A percentile compares a stretch with the other conserved stretches of the same genome.
Evolutionary conservation across 768 basidiomycete genomes (phyloP).

Genomic region (Lepiota venenata): DNA sequence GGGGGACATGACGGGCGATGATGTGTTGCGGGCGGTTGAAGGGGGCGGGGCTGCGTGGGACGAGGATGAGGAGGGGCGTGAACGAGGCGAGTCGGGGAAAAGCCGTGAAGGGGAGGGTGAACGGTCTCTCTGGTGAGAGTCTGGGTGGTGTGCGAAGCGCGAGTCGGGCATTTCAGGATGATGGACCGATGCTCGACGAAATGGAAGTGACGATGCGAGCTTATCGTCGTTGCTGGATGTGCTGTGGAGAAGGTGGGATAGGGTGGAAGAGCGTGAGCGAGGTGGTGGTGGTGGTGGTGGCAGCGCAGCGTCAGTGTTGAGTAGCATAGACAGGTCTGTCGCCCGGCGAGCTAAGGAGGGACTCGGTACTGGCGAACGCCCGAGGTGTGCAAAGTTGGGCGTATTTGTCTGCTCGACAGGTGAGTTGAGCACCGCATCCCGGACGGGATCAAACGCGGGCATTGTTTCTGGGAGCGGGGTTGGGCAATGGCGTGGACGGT

Average conservation of each 20-base stretch:
- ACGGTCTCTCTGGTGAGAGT: constrained; percentile 5
- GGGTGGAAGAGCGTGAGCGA: constrained; percentile 36
- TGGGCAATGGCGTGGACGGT: not conserved
- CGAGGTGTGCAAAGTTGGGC: constrained; percentile 20
- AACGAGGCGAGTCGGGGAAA: constrained; percentile 23
- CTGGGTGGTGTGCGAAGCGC: constrained; percentile 12
- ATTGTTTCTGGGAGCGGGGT: constrained; percentile 26
- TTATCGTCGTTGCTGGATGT: constrained; percentile 28
- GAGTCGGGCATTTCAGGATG: constrained; percentile 14
- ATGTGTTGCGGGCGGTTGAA: constrained; percentile 18
- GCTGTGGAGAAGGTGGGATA: constrained; percentile 37
- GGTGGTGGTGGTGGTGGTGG: constrained; percentile 12
- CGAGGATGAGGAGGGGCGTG: constrained; percentile 24
- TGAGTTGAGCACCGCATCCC: constrained; percentile 83
- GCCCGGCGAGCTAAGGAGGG: constrained; percentile 57
- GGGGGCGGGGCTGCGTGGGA: constrained; percentile 29
- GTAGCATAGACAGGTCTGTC: constrained; percentile 73
- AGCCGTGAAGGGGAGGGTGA: constrained; percentile 8
- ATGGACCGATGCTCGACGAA: constrained; percentile 20
- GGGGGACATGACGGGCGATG: constrained; percentile 11
- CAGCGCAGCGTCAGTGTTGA: constrained; percentile 55
- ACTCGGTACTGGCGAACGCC: constrained; percentile 37
- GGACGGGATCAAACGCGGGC: constrained; percentile 83
- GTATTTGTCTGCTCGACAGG: constrained; percentile 49
- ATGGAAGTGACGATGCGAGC: constrained; percentile 27